Evolutionary conservation across 2,329 filamentous ascomycete genomes (phyloP).

Genomic region (Fonsecaea nubica): DNA sequence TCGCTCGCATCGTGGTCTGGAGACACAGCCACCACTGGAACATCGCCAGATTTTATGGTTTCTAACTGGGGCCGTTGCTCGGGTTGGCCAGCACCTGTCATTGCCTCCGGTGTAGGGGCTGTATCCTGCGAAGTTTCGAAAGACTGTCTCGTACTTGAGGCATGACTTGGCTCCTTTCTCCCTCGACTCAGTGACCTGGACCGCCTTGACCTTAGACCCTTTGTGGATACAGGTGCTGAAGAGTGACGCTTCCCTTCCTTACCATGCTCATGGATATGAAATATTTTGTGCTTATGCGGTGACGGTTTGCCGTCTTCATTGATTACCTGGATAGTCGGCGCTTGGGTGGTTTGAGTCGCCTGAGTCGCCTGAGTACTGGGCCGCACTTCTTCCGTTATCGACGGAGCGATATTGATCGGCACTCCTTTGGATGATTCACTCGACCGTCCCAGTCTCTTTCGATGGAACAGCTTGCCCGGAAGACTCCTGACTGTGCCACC

Average conservation of each 20-base stretch:
- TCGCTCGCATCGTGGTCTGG: slow-evolving; percentile 27
- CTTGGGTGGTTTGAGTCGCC: slow-evolving; percentile 45
- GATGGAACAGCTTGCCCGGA: slow-evolving; percentile 79
- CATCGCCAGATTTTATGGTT: slow-evolving; percentile 38
- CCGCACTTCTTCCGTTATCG: slow-evolving; percentile 38
- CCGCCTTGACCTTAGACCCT: slow-evolving; percentile 6
- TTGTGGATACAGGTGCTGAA: slow-evolving; percentile 3
- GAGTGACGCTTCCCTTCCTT: slow-evolving; percentile 24
- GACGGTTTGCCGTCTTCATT: slow-evolving; percentile 58
- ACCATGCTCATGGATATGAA: slow-evolving; percentile 44
- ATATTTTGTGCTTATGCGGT: slow-evolving; percentile 43
- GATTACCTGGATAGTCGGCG: slow-evolving; percentile 79
- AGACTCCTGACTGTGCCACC: slow-evolving; percentile 73
- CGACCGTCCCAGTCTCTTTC: slow-evolving; percentile 57
- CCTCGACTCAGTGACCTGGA: slow-evolving; percentile 32
- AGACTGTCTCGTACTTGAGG: slow-evolving; percentile 25
- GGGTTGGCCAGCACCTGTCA: neutral
- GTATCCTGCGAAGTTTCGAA: slow-evolving; percentile 30
- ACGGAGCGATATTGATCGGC: slow-evolving; percentile 25
- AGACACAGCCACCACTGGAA: slow-evolving; percentile 27
- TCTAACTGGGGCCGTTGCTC: slow-evolving; percentile 10
- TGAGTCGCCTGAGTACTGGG: slow-evolving; percentile 29
- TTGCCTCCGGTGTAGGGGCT: neutral
- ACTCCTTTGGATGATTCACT: slow-evolving; percentile 47
- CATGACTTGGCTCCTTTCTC: slow-evolving; percentile 21